Base-by-base conservation (phyloP, 2,329 filamentous ascomycete species). In the Dichotomopilus funicola region DNA sequence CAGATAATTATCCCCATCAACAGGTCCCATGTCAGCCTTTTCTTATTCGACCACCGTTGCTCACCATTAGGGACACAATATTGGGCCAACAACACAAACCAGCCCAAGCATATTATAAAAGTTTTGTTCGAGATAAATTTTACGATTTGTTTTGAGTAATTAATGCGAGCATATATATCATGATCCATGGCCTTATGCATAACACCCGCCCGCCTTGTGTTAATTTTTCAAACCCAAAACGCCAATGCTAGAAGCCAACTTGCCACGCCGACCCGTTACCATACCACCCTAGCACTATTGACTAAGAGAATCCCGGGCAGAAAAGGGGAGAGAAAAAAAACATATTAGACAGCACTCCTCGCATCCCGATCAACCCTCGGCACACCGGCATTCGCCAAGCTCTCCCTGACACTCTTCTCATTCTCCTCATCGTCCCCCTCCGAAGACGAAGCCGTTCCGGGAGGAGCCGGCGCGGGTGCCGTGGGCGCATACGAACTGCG, bases 401-500 rank as follows among this genome's bases (percentile, higher is more conserved):
- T 60, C 47, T 72, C 64, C 1, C 66, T 58, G 1, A 58, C 61
- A n/a, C 69, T 66, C 61, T 72, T 70, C 57, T 73, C 69, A 34
- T 52, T 12, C 41, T 40, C 38, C 11, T 19, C 51, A 5, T 57
- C 56, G 12, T 62, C 61, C 11, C 59, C 62, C 19, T 44, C 57
- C 6, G 46, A 43, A 1, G 43, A n/a, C 3, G 34, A 38, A 5
- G 43, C 37, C 6, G 33, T 7, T 2, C 11, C 61, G 54, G 49
- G 60, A 69, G 43, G 68, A 68, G 50, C 67, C 19, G 10, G n/a
- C 4, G 35, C 34, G 6, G 37, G 8, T 12, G 37, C 37, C 12
- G 76, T 79, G 0, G 81, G 82, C 0, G 82, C 82, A 62, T 78
- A 83, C 43, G 73, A 68, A 69, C 80, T 83, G 66, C 70, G 77